Conservation (phyloP, 495 filamentous ascomycete species). For the Neurospora sp. region DNA sequence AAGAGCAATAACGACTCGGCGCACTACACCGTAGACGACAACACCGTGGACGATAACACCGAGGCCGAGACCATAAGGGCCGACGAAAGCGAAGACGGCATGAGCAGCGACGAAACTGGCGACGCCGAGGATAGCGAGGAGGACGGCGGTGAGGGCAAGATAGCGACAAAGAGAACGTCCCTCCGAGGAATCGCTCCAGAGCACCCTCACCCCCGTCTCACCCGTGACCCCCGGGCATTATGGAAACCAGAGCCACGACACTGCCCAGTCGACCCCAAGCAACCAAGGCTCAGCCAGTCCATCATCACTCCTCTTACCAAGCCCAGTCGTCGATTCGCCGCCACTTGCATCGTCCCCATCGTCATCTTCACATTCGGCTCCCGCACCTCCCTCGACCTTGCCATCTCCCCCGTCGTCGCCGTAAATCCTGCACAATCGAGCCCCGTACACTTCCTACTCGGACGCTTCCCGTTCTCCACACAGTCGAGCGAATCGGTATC, state of each 20-base stretch:
- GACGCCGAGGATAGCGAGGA: background rate
- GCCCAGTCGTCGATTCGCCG: background rate
- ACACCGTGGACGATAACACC: background rate
- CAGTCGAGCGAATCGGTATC: too few species aligned
- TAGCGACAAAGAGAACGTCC: background rate
- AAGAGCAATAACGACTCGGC: accelerated
- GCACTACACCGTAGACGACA: background rate
- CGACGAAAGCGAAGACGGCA: background rate
- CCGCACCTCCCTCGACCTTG: too few species aligned
- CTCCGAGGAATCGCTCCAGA: background rate
- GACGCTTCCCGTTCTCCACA: too few species aligned
- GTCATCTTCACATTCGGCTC: too few species aligned
- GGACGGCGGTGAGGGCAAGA: background rate
- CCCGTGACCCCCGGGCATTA: background rate
- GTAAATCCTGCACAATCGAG: background rate
- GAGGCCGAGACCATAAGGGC: background rate
- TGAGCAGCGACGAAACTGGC: background rate
- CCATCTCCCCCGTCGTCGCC: background rate
- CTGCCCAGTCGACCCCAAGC: background rate
- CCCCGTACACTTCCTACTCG: too few species aligned
- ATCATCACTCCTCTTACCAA: background rate
- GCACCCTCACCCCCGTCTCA: background rate
- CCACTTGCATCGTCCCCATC: background rate
- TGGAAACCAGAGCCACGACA: background rate
- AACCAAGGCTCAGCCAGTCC: background rate